A percentile compares a stretch with the other conserved stretches of the same genome.
phyloP scores from a whole-genome alignment of 345 rosid genomes.

The Physaria fendleri region DNA sequence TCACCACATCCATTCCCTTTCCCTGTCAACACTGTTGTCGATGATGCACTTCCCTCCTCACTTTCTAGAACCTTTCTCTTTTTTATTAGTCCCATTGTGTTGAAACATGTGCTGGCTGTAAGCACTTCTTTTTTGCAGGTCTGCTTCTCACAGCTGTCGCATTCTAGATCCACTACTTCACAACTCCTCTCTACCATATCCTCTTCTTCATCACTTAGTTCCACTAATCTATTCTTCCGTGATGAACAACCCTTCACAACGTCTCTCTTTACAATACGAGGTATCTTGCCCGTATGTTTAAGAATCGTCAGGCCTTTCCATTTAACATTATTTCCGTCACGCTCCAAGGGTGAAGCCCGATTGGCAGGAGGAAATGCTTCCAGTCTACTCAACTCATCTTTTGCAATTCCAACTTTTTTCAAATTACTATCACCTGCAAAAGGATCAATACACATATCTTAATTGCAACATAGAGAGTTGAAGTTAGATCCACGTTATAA shows the following conservation, averaged over 20 bases:
- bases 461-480: slow-evolving; percentile 2
- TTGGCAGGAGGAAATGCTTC: slow-evolving; percentile 69
- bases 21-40: slow-evolving; percentile 25
- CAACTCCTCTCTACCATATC: slow-evolving; percentile 43
- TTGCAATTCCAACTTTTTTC: slow-evolving; percentile 6
- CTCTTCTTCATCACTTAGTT: slow-evolving; percentile 37
- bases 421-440: slow-evolving; percentile 23
- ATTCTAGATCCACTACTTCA: slow-evolving; percentile 35
- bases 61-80: slow-evolving; percentile 29
- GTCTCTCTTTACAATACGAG: slow-evolving; percentile 17
- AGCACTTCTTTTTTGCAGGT: slow-evolving; percentile 17
- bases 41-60: slow-evolving; percentile 33
- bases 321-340: slow-evolving; percentile 32
- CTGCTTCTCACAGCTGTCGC: slow-evolving; percentile 24
- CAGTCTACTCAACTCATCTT: slow-evolving; percentile 28
- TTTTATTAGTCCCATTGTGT: slow-evolving; percentile 31
- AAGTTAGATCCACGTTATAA: slow-evolving; percentile 12
- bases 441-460: background rate
- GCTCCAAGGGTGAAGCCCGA: slow-evolving; percentile 47
- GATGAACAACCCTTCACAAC: slow-evolving; percentile 24
- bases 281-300: slow-evolving; percentile 24
- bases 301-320: slow-evolving; percentile 36
- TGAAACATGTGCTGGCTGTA: slow-evolving; percentile 21
- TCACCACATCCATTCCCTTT: slow-evolving; percentile 26
- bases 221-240: slow-evolving; percentile 17